These are phyloP conservation scores for Bipolaris sorokiniana DNA, from an alignment of 2,329 filamentous ascomycete species.

Conservation along the genomic window DNA sequence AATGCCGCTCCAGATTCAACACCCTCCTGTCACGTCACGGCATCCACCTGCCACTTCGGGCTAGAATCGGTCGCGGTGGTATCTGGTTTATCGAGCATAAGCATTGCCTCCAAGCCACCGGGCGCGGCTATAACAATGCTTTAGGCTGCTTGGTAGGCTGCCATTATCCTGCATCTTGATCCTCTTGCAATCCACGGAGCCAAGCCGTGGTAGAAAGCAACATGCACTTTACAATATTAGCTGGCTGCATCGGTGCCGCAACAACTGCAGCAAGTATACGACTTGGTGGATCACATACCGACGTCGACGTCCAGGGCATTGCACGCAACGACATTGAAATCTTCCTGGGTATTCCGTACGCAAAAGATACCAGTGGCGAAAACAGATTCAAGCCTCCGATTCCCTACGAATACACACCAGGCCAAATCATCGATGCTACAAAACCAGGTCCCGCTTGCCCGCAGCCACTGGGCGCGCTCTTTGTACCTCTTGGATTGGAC, in stretches of 20 bases:
- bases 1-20: constrained; percentile 3
- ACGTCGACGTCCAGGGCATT: constrained; percentile 54
- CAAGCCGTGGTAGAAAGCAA: not conserved
- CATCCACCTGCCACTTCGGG: constrained; percentile 12
- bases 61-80: constrained; percentile 3
- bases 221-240: constrained; percentile 13
- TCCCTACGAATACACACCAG: constrained; percentile 40
- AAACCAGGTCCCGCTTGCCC: constrained; percentile 55
- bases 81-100: constrained; percentile 2
- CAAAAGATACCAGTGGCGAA: constrained; percentile 54
- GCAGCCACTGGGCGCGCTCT: constrained; percentile 46
- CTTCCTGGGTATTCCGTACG: constrained; percentile 58
- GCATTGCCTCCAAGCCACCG: not conserved
- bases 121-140: constrained; percentile 8
- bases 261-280: constrained; percentile 9
- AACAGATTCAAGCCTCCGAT: constrained; percentile 57
- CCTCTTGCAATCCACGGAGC: not conserved
- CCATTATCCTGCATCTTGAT: not conserved
- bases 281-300: constrained; percentile 15
- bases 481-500: constrained; percentile 35
- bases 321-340: constrained; percentile 54
- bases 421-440: constrained; percentile 49
- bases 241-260: constrained; percentile 14
- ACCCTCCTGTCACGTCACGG: constrained; percentile 10
- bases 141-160: not conserved